Evolutionary conservation across 2,329 filamentous ascomycete genomes (phyloP), one percentile per base, ranked within the genome.

Genomic region (Penicillium verrucosum): DNA sequence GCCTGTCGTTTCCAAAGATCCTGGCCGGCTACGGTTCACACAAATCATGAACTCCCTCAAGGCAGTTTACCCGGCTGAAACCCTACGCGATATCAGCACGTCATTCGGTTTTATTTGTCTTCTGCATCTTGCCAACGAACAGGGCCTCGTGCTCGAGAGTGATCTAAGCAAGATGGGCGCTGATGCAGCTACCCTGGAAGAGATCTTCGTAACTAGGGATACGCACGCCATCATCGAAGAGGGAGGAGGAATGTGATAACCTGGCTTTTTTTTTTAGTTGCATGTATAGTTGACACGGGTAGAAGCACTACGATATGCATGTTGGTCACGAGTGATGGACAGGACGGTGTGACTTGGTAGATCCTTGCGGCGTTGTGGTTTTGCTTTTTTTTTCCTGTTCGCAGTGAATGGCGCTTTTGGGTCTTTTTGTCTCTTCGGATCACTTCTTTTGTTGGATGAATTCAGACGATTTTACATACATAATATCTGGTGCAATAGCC

Each of bases 71-170:
- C 88, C 92, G 11, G 89, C 90, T 73, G 82, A 89, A 64, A 85
- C 86, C 58, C 90, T 99, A 85, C 86, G 89, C 59, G 94, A 99
- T 74, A 97, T 99, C 68, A 96, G 92, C 36, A 99, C 94, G 0
- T 95, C 82, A 16, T 89, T 84, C 64, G 96, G 94, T 73, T 99
- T 97, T 77, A 99, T 99, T 61, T 95, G 90, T 67, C 77, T 96
- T 56, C 78, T 97, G 62, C 92, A 97, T 75, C 73, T 97, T 67
- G 92, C 92, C 58, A 97, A 97, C 75, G 92, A 97, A 71, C 93
- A 95, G 77, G 92, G 92, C 0, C 79, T 97, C 38, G 81, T 89
- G 25, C 89, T 97, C 60, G 83, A 89, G 63, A 86, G 85, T 54
- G 78, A 82, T 34, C 75, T 70, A 8, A 66, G 54, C 44, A 63